These are phyloP conservation scores for Filosporella fistucella DNA, from an alignment of 495 filamentous ascomycete genomes.

Conservation along the genomic window DNA sequence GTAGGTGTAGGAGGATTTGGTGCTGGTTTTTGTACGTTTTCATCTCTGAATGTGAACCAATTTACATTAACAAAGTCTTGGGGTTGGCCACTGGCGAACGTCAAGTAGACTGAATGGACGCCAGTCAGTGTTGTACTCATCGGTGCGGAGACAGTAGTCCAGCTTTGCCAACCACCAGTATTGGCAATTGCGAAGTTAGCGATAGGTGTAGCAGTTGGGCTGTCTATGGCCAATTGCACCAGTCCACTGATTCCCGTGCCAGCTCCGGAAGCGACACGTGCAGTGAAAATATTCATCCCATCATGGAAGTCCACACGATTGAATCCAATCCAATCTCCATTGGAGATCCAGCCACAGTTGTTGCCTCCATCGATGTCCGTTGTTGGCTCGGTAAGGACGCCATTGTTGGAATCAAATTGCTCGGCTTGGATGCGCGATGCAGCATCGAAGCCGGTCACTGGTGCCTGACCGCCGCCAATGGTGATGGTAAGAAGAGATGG, in stretches of 20 bases:
- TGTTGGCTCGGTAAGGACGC: conserved; percentile 3
- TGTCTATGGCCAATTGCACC: conserved; percentile 15
- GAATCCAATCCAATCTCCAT: conserved; percentile 23
- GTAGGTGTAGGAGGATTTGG: too few relatives aligned
- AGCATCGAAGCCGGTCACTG: conserved; percentile 1
- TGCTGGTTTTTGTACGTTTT: too few relatives aligned
- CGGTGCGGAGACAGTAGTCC: conserved; percentile 13
- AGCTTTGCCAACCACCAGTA: conserved; percentile 22
- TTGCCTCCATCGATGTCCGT: conserved; percentile 15
- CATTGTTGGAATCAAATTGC: conserved; percentile 5
- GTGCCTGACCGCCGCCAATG: conserved; percentile 7
- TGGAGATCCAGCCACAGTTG: conserved; percentile 16
- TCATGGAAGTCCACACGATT: conserved; percentile 19
- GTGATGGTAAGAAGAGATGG: conserved; percentile 2
- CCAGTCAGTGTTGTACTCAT: not conserved
- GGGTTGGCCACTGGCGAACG: conserved; percentile 1
- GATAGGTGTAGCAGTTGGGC: conserved; percentile 8
- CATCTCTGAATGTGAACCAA: conserved; percentile 6
- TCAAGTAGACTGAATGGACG: not conserved
- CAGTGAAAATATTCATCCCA: conserved; percentile 1
- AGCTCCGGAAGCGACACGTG: conserved; percentile 15
- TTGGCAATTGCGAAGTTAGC: conserved; percentile 10
- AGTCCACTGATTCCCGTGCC: conserved; percentile 11
- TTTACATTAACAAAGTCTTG: conserved; percentile 5
- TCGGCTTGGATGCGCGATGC: not conserved